Conservation (phyloP, 768 basidiomycete species). For the Amyloporia xantha region DNA sequence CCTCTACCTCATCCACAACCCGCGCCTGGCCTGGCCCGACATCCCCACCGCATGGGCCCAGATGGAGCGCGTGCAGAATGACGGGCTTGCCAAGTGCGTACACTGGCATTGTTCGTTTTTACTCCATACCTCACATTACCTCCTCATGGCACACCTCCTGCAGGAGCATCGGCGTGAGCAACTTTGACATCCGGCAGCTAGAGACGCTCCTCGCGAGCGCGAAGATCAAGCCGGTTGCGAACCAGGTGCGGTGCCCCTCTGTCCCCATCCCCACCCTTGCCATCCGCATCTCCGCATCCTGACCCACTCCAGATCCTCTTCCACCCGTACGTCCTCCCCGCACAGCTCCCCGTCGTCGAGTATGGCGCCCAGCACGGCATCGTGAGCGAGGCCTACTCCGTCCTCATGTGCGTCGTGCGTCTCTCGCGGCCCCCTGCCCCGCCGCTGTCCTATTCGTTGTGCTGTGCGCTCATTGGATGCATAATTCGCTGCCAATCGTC, state of each 20-base stretch:
- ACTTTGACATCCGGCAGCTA: slow-evolving; percentile 54
- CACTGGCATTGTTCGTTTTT: not conserved
- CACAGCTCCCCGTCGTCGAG: slow-evolving; percentile 48
- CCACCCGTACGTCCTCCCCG: slow-evolving; percentile 62
- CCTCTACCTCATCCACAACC: slow-evolving; percentile 63
- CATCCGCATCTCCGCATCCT: no score
- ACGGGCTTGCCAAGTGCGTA: slow-evolving; percentile 52
- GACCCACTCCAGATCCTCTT: slow-evolving; percentile 60
- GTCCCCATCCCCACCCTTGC: not conserved
- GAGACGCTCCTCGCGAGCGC: slow-evolving; percentile 47
- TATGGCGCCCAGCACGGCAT: slow-evolving; percentile 54
- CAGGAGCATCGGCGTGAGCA: slow-evolving; percentile 71
- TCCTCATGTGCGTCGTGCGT: slow-evolving; percentile 43
- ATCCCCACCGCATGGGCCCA: slow-evolving; percentile 57
- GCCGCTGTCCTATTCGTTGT: not conserved
- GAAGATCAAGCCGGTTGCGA: slow-evolving; percentile 57
- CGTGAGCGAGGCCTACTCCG: slow-evolving; percentile 65
- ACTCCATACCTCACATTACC: not conserved
- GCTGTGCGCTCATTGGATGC: no score
- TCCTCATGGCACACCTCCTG: no score
- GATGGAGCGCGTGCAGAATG: slow-evolving; percentile 50
- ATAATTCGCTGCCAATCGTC: not conserved
- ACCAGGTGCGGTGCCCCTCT: slow-evolving; percentile 43
- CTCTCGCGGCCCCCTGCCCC: not conserved
- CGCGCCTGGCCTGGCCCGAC: slow-evolving; percentile 46